Conservation (phyloP, 768 basidiomycete species). For the Coprinopsis marcescibilis region DNA sequence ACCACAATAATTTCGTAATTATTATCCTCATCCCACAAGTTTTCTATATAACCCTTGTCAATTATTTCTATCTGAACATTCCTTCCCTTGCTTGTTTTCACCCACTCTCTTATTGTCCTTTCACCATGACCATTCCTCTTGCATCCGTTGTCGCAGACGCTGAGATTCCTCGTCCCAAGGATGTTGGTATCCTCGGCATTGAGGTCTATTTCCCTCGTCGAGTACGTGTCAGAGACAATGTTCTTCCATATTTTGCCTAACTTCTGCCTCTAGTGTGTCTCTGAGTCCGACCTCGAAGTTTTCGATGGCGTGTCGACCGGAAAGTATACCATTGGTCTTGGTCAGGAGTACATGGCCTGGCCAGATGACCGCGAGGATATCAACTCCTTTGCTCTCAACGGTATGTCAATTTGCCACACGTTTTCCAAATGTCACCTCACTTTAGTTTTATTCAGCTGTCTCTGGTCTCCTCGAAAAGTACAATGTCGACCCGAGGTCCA, state of each 20-base stretch:
- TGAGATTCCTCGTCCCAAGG: slow-evolving; percentile 66
- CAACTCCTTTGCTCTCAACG: slow-evolving; percentile 94
- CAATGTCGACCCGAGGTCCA: slow-evolving; percentile 92
- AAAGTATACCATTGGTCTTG: slow-evolving; percentile 98
- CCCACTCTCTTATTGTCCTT: slow-evolving; percentile 12
- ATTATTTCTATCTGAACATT: slow-evolving; percentile 10
- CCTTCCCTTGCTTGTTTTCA: slow-evolving; percentile 12
- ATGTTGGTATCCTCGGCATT: slow-evolving; percentile 91
- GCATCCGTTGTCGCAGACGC: slow-evolving; percentile 25
- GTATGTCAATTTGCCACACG: slow-evolving; percentile 35
- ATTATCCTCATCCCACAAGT: slow-evolving; percentile 29
- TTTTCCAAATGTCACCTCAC: not conserved
- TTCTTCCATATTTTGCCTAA: slow-evolving; percentile 8
- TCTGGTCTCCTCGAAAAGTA: slow-evolving; percentile 86
- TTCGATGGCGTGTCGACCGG: slow-evolving; percentile 93
- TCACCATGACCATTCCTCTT: slow-evolving; percentile 37
- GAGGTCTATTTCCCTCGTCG: slow-evolving; percentile 94
- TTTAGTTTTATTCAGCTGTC: slow-evolving; percentile 52
- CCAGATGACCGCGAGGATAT: slow-evolving; percentile 98
- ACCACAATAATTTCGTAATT: slow-evolving; percentile 36
- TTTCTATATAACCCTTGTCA: slow-evolving; percentile 29
- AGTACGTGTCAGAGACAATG: slow-evolving; percentile 38
- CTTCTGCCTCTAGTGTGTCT: slow-evolving; percentile 66
- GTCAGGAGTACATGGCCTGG: slow-evolving; percentile 98
- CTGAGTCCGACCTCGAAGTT: slow-evolving; percentile 88